Evolutionary conservation across 305 asterid genomes (phyloP), one percentile per base, ranked within the genome.

Genomic region (Rubia tinctorum): DNA sequence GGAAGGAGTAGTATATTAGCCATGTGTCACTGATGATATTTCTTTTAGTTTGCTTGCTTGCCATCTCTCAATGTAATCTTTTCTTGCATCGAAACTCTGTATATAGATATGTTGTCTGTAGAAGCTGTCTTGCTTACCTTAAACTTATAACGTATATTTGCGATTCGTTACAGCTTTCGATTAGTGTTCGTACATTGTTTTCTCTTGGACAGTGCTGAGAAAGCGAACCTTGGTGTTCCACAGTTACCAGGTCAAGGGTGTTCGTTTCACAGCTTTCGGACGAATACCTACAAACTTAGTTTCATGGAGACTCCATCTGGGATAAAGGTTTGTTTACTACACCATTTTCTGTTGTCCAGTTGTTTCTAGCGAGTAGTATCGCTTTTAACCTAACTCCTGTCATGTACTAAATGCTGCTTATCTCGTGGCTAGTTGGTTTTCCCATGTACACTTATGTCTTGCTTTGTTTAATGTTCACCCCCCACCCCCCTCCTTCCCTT

Each of bases 231-330:
- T 66, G 98, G 99, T 66, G 92, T 90, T 78, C 99, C 97, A 0
- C 97, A 86, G 75, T 86, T 91, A 74, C 96, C 99, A 59, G 98
- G 99, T 63, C 96, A 95, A 79, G 96, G 99, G 37, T 95, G 98
- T 81, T 95, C 98, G 5, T 92, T 95, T 78, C 96, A 95, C 76
- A 88, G 97, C 82, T 95, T 95, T 78, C 80, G 92, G 7, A 95
- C 98, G 45, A 92, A 95, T 84, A 92, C 98, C 0, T 95, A 90
- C 79, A 95, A 89, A 74, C 82, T 92, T 55, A 90, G 96, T 80
- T 92, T 95, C 83, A 88, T 92, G 98, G 98, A 95, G 86, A 92
- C 86, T 42, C 99, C 98, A 61, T 95, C 98, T 42, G 99, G 99
- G 78, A 85, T 94, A 40, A 92, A 94, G 98, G 99, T 90, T 13